Percentiles rank a stretch among this genome's conserved stretches.
phyloP scores from a whole-genome alignment of 2,329 filamentous ascomycete species.

The Penicillium sp. region DNA sequence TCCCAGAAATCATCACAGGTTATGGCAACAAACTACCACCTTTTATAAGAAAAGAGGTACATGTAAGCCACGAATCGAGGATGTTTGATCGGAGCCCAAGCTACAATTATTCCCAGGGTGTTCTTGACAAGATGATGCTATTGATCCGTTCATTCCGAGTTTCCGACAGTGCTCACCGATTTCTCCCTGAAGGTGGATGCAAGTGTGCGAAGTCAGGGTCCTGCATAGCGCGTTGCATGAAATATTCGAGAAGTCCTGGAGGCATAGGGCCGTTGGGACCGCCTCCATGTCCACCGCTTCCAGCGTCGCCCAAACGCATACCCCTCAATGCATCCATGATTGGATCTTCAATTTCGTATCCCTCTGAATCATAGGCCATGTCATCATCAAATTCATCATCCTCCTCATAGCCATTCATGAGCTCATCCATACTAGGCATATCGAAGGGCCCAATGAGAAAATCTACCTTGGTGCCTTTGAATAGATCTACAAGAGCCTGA shows the following conservation, averaged over 20 bases:
- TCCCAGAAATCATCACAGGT: neutral
- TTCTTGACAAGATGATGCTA: neutral
- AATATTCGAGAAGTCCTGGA: neutral
- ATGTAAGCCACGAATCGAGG: neutral
- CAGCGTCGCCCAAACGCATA: neutral
- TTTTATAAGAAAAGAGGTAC: neutral
- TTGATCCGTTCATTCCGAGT: neutral
- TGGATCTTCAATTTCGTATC: neutral
- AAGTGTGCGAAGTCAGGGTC: neutral
- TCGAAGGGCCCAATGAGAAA: neutral
- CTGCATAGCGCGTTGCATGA: neutral
- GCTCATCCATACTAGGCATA: neutral
- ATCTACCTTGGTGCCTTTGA: neutral
- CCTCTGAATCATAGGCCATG: neutral
- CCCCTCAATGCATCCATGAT: neutral
- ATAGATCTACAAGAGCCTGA: neutral
- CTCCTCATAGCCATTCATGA: neutral
- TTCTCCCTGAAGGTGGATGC: neutral
- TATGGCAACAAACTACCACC: too few relatives aligned
- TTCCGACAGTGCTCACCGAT: neutral
- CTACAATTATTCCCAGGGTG: neutral
- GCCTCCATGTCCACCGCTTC: neutral
- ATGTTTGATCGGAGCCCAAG: neutral
- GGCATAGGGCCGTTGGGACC: slow-evolving; percentile 1
- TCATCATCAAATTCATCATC: neutral